phyloP scores from a whole-genome alignment of 1,284 basidiomycete genomes.

The Tremellales sp. region DNA sequence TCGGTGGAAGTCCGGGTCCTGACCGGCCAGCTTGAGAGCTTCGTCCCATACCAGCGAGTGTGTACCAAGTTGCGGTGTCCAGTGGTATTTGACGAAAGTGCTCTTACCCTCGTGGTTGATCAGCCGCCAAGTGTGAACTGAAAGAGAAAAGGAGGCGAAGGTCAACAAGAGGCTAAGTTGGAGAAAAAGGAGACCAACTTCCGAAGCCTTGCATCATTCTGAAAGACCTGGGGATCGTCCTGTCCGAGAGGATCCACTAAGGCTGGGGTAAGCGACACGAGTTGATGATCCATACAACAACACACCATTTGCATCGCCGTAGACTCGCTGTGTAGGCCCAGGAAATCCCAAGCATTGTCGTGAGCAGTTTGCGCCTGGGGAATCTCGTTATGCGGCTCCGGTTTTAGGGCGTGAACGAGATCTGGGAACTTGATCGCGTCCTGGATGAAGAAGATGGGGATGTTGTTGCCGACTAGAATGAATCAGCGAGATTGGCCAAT shows the following conservation, averaged over 20 bases:
- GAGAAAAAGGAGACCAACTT: constrained; percentile 2
- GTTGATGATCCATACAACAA: neutral
- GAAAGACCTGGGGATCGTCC: constrained; percentile 71
- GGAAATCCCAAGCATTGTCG: constrained; percentile 80
- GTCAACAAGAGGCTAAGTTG: neutral
- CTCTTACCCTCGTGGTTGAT: constrained; percentile 63
- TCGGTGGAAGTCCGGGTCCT: constrained; percentile 66
- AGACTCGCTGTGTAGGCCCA: constrained; percentile 52
- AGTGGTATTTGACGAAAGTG: constrained; percentile 82
- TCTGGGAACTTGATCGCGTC: constrained; percentile 78
- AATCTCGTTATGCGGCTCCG: constrained; percentile 67
- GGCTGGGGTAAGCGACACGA: neutral
- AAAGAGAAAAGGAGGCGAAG: constrained; percentile 3
- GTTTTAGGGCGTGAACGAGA: constrained; percentile 62
- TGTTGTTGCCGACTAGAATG: constrained; percentile 40
- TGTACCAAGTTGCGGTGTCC: constrained; percentile 66
- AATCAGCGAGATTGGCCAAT: constrained; percentile 1
- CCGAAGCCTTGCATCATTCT: constrained; percentile 84
- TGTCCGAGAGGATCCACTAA: constrained; percentile 72
- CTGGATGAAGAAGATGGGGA: constrained; percentile 82
- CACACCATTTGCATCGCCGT: constrained; percentile 73
- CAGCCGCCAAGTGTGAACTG: constrained; percentile 72
- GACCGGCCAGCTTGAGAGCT: constrained; percentile 72
- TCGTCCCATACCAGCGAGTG: constrained; percentile 84
- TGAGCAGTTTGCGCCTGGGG: constrained; percentile 52